Conservation (phyloP, 2,329 filamentous ascomycete species). For the Claviceps sorghi region DNA sequence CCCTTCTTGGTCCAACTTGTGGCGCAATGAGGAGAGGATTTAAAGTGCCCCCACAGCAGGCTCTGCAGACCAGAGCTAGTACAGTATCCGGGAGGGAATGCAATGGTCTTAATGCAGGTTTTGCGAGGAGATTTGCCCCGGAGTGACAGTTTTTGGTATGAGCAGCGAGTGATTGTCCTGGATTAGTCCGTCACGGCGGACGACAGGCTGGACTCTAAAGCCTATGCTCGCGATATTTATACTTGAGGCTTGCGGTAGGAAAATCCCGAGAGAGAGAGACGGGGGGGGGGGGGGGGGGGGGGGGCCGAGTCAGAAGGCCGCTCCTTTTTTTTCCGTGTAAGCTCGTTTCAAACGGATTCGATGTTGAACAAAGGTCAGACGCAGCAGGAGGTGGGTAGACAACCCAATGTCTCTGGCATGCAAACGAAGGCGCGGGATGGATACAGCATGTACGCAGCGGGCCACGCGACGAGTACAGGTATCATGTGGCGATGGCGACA, state of each 20-base stretch:
- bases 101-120: neutral
- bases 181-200: neutral
- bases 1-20: neutral
- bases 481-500: neutral
- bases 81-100: neutral
- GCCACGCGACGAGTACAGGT: neutral
- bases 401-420: neutral
- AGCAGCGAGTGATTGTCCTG: neutral
- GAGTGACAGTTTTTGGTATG: neutral
- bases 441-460: neutral
- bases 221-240: neutral
- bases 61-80: neutral
- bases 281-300: no score
- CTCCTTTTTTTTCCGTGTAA: neutral
- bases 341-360: conserved; percentile 1
- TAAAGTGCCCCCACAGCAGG: neutral
- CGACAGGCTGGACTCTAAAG: neutral
- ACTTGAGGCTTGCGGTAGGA: neutral
- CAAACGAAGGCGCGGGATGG: neutral
- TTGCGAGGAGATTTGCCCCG: neutral
- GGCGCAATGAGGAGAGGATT: neutral
- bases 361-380: conserved; percentile 4
- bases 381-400: conserved; percentile 1
- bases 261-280: neutral
- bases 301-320: neutral